Base-by-base conservation (phyloP, 2,329 filamentous ascomycete species). In the Penicillium aurantiogriseum region DNA sequence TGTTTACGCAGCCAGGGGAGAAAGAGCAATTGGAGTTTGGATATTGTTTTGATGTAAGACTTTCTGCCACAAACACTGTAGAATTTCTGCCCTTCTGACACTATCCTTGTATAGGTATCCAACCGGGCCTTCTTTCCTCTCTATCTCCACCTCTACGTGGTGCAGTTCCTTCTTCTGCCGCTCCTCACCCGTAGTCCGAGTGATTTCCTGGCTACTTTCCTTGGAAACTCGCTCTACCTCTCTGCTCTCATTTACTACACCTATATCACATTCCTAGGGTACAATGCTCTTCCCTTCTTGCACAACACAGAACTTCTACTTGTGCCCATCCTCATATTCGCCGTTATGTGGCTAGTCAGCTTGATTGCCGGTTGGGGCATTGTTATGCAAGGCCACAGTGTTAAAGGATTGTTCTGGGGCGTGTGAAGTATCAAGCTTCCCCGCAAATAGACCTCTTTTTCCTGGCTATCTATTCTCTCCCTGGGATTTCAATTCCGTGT, bases 61-160 rank as follows among this genome's bases (percentile, higher is more conserved):
- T n/a, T 25, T 6, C 10, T 21, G 33, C n/a, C n/a, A 45, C 13
- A 17, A 17, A 23, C n/a, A 19, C 31, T 6, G 31, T 43, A 29
- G n/a, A n/a, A 31, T n/a, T 6, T n/a, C 9, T 6, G 9, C 35
- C 21, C 5, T 15, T 44, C 51, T 45, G 11, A 50, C 51, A 42
- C 21, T 31, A n/a, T 10, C 47, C 17, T n/a, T 31, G 19, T 17
- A 13, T 60, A 83, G 80, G 81, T 87, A 21, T 83, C 84, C 0
- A 88, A 87, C 39, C 79, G 86, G 38, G 85, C 86, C 0, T 89
- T 88, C 72, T 85, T 88, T 63, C 85, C 86, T 0, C 79, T 88
- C 5, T 88, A 87, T 79, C 79, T 86, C 27, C 85, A 87, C 67
- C 77, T 89, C 27, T 87, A 88, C 63, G 84, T 88, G 47, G 74